Base-by-base conservation (phyloP, 257 asterid species). In the Phtheirospermum japonicum region DNA sequence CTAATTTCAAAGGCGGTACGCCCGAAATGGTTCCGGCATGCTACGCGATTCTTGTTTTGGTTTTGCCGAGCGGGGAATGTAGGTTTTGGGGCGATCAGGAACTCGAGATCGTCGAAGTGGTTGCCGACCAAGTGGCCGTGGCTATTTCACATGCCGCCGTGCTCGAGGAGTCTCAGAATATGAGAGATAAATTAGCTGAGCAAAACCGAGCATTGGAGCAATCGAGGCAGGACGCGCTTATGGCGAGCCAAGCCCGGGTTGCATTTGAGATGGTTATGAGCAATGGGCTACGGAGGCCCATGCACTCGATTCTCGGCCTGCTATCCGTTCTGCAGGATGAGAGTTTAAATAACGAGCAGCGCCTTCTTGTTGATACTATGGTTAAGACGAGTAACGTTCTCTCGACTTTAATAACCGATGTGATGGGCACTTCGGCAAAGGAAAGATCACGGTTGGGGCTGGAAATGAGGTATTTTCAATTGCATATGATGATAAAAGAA, bases 121-220 rank as follows among this genome's bases (percentile, higher is more conserved):
- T 90, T 65, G 96, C 97, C 8, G 91, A 89, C 74, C 99, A 93
- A 80, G 97, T 93, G 50, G 89, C 97, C 0, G 96, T 93, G 53
- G 99, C 99, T 39, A 81, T 93, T 50, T 93, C 99, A 50, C 99
- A 93, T 71, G 99, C 97, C 63, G 85, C 96, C 17, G 81, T 93
- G 20, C 95, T 93, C 13, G 97, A 93, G 75, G 97, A 93, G 74
- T 87, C 96, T 67, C 94, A 83, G 70, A 68, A 61, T 49, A 89
- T 83, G 95, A 79, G 88, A 50, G 96, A 93, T 5, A 75, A 78
- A 67, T 67, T 93, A 63, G 93, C 57, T 32, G 87, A 83, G 48
- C 99, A 89, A 73, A 93, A 93, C 55, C 85, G 78, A 64, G 90
- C 94, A 6, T 67, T 93, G 18, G 88, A 85, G 30, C 93, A 77